These are phyloP conservation scores for Aspergillus phoenicis DNA, from an alignment of 2,329 filamentous ascomycete genomes.

Conservation along the genomic window DNA sequence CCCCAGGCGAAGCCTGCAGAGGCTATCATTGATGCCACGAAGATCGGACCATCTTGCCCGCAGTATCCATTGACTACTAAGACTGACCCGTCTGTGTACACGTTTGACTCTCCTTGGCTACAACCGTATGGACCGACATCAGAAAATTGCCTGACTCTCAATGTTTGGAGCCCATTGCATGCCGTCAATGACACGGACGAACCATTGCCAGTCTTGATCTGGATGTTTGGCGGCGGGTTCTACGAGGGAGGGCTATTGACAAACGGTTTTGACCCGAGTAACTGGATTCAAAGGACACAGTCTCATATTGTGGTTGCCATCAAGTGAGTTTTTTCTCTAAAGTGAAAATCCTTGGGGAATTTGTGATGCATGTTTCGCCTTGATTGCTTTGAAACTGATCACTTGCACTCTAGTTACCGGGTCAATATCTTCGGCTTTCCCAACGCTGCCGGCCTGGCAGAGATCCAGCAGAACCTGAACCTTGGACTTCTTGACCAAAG, in stretches of 20 bases:
- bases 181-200: not conserved
- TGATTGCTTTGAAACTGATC: not conserved
- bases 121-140: conserved; percentile 1
- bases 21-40: not conserved
- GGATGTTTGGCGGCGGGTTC: not conserved
- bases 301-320: not conserved
- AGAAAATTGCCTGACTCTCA: conserved; percentile 1
- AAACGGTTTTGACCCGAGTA: not conserved
- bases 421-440: not conserved
- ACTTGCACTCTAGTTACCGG: not conserved
- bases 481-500: conserved; percentile 50
- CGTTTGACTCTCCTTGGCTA: conserved; percentile 3
- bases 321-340: not conserved
- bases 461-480: not conserved
- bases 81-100: conserved; percentile 2
- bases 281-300: not conserved
- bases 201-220: not conserved
- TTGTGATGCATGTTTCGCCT: not conserved
- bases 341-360: too few species aligned
- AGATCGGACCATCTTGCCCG: not conserved
- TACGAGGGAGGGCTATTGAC: not conserved
- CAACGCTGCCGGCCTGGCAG: not conserved
- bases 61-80: not conserved
- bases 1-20: not conserved
- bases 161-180: not conserved